Evolutionary conservation across 768 basidiomycete species (phyloP).

Genomic region (Aureoboletus auriporus): DNA sequence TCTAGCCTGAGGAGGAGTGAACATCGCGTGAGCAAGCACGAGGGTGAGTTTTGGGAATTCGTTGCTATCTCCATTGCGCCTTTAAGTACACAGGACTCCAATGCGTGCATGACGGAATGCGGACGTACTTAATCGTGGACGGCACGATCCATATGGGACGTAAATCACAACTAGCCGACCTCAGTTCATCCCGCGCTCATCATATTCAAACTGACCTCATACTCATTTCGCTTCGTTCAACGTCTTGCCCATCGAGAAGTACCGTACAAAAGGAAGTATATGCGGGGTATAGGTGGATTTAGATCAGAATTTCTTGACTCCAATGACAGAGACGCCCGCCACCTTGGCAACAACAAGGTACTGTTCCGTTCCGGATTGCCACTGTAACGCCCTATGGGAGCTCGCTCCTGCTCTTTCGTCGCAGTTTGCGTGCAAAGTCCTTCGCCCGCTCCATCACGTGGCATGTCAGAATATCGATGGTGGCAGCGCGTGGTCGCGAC

Average conservation of each 20-base stretch:
- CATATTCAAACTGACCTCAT: conserved; percentile 1
- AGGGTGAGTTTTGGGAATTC: neutral
- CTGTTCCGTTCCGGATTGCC: conserved; percentile 8
- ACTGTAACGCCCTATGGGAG: conserved; percentile 17
- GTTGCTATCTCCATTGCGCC: conserved; percentile 4
- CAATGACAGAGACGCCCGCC: conserved; percentile 15
- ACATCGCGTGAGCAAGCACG: conserved; percentile 8
- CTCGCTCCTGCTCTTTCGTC: conserved; percentile 33
- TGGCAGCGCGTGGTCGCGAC: conserved; percentile 35
- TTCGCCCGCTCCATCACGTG: conserved; percentile 37
- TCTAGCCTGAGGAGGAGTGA: conserved; percentile 16
- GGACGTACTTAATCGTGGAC: conserved; percentile 15
- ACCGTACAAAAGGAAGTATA: conserved; percentile 8
- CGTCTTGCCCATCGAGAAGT: conserved; percentile 13
- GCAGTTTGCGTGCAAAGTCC: conserved; percentile 40
- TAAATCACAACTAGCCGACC: conserved; percentile 18
- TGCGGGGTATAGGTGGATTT: conserved; percentile 22
- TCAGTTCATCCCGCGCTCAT: conserved; percentile 7
- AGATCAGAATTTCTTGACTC: conserved; percentile 18
- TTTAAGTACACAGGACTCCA: conserved; percentile 17
- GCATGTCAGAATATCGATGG: conserved; percentile 24
- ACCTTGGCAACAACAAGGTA: conserved; percentile 27
- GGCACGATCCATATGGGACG: conserved; percentile 16
- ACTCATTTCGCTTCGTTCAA: conserved; percentile 18
- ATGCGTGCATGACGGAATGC: conserved; percentile 10